A percentile compares a stretch with the other conserved stretches of the same genome.
Evolutionary conservation across 148 eudicot genomes (phyloP).

Genomic region (Cornus controversa): DNA sequence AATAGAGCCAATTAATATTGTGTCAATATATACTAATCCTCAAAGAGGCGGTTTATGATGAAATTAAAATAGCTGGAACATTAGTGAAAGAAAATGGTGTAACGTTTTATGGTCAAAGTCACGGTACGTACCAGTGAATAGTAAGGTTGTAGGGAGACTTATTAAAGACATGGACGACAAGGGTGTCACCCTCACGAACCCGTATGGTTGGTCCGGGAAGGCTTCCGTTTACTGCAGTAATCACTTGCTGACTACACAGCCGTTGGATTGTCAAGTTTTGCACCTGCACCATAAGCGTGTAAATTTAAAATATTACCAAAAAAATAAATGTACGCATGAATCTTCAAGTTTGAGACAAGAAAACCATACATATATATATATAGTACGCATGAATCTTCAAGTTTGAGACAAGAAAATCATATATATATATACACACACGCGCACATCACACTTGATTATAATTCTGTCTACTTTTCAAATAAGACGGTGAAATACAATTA

Average conservation of each 20-base stretch:
- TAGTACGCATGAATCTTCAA: background rate
- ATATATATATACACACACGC: background rate
- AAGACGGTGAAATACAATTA: background rate
- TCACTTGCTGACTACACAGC: conserved; percentile 38
- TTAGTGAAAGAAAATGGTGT: too few species aligned
- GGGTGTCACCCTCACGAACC: conserved; percentile 53
- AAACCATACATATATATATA: background rate
- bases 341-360: background rate
- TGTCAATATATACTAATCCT: too few species aligned
- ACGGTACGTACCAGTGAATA: conserved; percentile 52
- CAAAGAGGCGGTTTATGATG: too few species aligned
- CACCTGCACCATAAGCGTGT: conserved; percentile 25
- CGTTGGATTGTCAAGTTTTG: conserved; percentile 33
- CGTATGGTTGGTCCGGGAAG: conserved; percentile 55
- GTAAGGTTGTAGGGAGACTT: conserved; percentile 53
- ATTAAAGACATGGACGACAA: conserved; percentile 56
- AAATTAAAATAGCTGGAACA: too few species aligned
- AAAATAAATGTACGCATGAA: too few species aligned
- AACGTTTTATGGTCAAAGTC: background rate
- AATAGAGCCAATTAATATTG: too few species aligned
- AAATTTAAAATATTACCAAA: background rate
- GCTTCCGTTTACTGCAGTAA: conserved; percentile 49
- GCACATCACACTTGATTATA: background rate
- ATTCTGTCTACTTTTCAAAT: background rate
- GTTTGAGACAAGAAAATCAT: background rate